Conservation (phyloP, 306 rosid genomes). For the Chamaecrista fasciculata region DNA sequence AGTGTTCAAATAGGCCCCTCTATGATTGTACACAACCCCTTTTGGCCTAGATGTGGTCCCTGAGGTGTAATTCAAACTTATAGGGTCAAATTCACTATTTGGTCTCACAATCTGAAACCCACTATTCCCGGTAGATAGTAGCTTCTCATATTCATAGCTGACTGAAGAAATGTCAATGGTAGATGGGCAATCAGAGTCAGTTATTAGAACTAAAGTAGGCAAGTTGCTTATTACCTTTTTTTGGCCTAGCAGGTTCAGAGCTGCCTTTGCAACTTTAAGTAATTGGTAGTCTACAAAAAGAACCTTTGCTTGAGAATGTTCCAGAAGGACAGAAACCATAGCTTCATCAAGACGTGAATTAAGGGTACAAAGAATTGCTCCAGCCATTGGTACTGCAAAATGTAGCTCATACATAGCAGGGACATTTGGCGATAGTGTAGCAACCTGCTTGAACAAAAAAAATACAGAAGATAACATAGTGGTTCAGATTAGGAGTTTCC, state of each 20-base stretch:
- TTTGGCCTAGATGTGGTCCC: slow-evolving; percentile 93
- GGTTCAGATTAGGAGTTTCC: background rate
- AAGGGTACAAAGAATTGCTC: slow-evolving; percentile 71
- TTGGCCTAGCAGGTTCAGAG: slow-evolving; percentile 44
- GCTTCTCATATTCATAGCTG: slow-evolving; percentile 58
- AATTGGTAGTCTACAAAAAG: slow-evolving; percentile 70
- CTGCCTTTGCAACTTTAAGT: slow-evolving; percentile 52
- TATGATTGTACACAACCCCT: slow-evolving; percentile 78
- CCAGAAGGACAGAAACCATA: slow-evolving; percentile 49
- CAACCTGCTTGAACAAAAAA: slow-evolving; percentile 59
- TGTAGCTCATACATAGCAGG: slow-evolving; percentile 96
- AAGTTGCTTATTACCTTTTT: slow-evolving; percentile 24
- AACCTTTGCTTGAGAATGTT: slow-evolving; percentile 72
- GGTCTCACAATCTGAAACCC: slow-evolving; percentile 59
- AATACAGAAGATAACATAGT: slow-evolving; percentile 15
- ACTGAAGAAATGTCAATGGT: slow-evolving; percentile 24
- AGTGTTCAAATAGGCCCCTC: slow-evolving; percentile 83
- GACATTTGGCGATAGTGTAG: slow-evolving; percentile 71
- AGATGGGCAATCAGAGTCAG: slow-evolving; percentile 42
- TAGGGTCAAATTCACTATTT: slow-evolving; percentile 71
- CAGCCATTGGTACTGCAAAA: slow-evolving; percentile 93
- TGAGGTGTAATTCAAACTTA: slow-evolving; percentile 81
- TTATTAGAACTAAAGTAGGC: slow-evolving; percentile 57
- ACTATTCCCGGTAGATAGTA: slow-evolving; percentile 39
- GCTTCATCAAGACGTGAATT: slow-evolving; percentile 64